Evolutionary conservation across 2,329 filamentous ascomycete species (phyloP).

Genomic region (Daldinia eschscholtzii): DNA sequence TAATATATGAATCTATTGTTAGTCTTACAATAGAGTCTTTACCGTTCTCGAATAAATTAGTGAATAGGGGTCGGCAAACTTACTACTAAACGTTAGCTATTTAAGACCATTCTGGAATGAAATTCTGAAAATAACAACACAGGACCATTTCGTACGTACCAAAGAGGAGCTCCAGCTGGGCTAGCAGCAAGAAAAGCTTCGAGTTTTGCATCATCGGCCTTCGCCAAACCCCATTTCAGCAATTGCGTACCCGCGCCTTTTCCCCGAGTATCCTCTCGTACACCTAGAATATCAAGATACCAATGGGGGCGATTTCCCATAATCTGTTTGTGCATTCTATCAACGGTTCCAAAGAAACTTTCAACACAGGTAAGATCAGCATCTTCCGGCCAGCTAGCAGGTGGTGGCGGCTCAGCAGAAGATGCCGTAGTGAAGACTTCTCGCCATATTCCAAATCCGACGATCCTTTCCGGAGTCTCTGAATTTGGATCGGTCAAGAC

Average conservation of each 20-base stretch:
- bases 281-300: slow-evolving; percentile 63
- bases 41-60: not conserved
- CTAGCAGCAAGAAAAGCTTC: slow-evolving; percentile 66
- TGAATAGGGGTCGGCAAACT: not conserved
- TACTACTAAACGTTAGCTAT: not conserved
- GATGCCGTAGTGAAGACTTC: slow-evolving; percentile 46
- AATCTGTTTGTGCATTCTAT: slow-evolving; percentile 52
- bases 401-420: slow-evolving; percentile 36
- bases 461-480: slow-evolving; percentile 45
- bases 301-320: slow-evolving; percentile 61
- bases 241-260: slow-evolving; percentile 60
- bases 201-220: slow-evolving; percentile 58
- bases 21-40: not conserved
- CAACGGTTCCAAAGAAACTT: slow-evolving; percentile 58
- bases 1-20: not conserved
- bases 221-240: slow-evolving; percentile 61
- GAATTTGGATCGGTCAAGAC: slow-evolving; percentile 31
- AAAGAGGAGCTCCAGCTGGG: slow-evolving; percentile 60
- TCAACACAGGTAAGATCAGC: slow-evolving; percentile 54
- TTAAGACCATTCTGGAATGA: not conserved
- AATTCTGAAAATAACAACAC: not conserved
- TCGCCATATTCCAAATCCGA: slow-evolving; percentile 65
- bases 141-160: not conserved
- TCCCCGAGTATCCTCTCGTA: slow-evolving; percentile 59
- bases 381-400: slow-evolving; percentile 57